Evolutionary conservation across 768 basidiomycete genomes (phyloP).

Genomic region (Cantharellus anzutake): DNA sequence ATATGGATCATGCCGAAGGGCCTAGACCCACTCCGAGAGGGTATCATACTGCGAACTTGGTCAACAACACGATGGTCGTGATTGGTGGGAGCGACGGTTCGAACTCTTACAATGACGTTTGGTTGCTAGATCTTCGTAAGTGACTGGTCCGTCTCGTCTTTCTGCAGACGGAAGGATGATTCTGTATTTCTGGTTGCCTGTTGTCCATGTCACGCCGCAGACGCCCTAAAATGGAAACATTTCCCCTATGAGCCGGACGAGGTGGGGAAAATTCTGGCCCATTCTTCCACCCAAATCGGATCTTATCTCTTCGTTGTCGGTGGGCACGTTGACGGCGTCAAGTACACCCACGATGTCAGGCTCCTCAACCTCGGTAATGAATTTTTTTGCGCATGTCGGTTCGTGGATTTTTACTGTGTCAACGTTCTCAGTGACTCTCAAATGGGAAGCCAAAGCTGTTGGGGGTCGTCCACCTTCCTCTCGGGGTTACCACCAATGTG

Average conservation of each 20-base stretch:
- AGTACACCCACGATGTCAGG: constrained; percentile 51
- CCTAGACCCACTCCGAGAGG: constrained; percentile 29
- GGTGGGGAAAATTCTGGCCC: constrained; percentile 48
- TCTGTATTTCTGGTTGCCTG: neutral
- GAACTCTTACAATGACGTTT: constrained; percentile 76
- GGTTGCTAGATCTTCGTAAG: constrained; percentile 71
- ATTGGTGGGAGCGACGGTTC: constrained; percentile 84
- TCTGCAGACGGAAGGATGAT: neutral
- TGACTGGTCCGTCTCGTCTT: constrained; percentile 4
- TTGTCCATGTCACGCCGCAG: neutral
- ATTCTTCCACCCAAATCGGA: constrained; percentile 78
- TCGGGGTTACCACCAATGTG: constrained; percentile 70
- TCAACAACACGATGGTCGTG: constrained; percentile 71
- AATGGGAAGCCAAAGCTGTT: constrained; percentile 57
- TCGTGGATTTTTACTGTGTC: neutral
- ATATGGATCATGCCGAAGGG: constrained; percentile 11
- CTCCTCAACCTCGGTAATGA: constrained; percentile 69
- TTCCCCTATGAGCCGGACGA: constrained; percentile 13
- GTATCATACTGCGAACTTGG: constrained; percentile 80
- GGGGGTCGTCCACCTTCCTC: constrained; percentile 49
- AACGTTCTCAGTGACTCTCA: constrained; percentile 43
- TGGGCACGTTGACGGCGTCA: constrained; percentile 55
- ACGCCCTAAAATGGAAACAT: neutral
- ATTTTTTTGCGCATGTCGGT: constrained; percentile 5
- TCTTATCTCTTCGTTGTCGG: constrained; percentile 81